Percentiles rank a stretch among this genome's conserved stretches.
Evolutionary conservation across 805 yeast genomes (phyloP).

Genomic region (Saccharomycopsis fermentans): DNA sequence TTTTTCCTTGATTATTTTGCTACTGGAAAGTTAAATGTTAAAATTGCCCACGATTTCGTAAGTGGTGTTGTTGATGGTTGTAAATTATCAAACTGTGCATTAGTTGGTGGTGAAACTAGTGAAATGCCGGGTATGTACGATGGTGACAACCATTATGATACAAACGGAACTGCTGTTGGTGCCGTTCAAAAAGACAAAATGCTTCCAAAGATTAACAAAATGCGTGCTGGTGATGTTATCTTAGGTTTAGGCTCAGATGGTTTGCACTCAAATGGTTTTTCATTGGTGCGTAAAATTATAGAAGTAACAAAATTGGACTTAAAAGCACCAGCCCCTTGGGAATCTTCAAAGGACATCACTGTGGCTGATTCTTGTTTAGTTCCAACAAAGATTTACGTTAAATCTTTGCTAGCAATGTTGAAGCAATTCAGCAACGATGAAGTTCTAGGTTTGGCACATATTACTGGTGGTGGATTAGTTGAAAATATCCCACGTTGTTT

Average conservation of each 20-base stretch:
- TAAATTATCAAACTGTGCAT: constrained; percentile 88
- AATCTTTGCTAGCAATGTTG: constrained; percentile 71
- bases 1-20: constrained; percentile 95
- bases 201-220: constrained; percentile 57
- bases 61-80: constrained; percentile 96
- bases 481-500: constrained; percentile 95
- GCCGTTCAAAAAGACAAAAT: constrained; percentile 73
- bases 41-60: constrained; percentile 79
- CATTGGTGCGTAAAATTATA: constrained; percentile 85
- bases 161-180: constrained; percentile 97
- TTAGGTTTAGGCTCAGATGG: constrained; percentile 89
- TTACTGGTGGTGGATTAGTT: constrained; percentile 96
- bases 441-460: constrained; percentile 85
- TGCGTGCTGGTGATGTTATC: constrained; percentile 72
- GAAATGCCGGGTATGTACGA: constrained; percentile 99
- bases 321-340: constrained; percentile 79
- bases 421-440: constrained; percentile 33
- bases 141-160: constrained; percentile 85
- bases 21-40: constrained; percentile 79
- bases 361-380: constrained; percentile 79
- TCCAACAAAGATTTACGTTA: constrained; percentile 93
- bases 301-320: constrained; percentile 66
- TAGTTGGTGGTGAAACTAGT: constrained; percentile 98
- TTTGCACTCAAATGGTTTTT: constrained; percentile 93
- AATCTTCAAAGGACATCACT: constrained; percentile 33